These are phyloP conservation scores for Macrotyloma uniflorum DNA, from an alignment of 306 rosid genomes.

Conservation along the genomic window DNA sequence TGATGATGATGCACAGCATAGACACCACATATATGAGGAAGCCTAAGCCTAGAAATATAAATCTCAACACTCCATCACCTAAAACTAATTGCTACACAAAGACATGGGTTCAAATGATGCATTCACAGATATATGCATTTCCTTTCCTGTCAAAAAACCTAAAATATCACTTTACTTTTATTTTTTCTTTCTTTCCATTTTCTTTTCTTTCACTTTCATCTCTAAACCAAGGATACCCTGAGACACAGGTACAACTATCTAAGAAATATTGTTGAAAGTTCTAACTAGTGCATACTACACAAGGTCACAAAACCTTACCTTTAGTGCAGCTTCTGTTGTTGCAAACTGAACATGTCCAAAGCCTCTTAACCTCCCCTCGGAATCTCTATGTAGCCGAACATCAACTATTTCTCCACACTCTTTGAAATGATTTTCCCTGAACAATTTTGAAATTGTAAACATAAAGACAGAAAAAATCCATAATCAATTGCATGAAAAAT, in stretches of 20 bases:
- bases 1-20: background rate
- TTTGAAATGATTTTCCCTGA: slow-evolving; percentile 67
- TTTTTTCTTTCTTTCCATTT: too few species aligned
- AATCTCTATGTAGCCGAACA: slow-evolving; percentile 52
- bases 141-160: too few species aligned
- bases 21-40: background rate
- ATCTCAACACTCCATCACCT: background rate
- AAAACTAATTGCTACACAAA: background rate
- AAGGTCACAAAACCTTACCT: slow-evolving; percentile 51
- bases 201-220: too few species aligned
- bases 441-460: slow-evolving; percentile 16
- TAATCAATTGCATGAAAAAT: background rate
- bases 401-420: slow-evolving; percentile 65
- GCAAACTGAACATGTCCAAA: slow-evolving; percentile 74
- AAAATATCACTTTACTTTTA: too few species aligned
- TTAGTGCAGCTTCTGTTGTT: slow-evolving; percentile 57
- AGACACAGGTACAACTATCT: background rate
- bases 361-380: slow-evolving; percentile 60
- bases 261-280: slow-evolving; percentile 7
- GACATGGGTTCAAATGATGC: background rate
- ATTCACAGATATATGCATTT: too few species aligned
- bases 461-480: background rate
- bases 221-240: too few species aligned
- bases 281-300: slow-evolving; percentile 20
- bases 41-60: background rate